These are phyloP conservation scores for Tetraselmis striata DNA, from an alignment of 139 green algal genomes.

Conservation along the genomic window DNA sequence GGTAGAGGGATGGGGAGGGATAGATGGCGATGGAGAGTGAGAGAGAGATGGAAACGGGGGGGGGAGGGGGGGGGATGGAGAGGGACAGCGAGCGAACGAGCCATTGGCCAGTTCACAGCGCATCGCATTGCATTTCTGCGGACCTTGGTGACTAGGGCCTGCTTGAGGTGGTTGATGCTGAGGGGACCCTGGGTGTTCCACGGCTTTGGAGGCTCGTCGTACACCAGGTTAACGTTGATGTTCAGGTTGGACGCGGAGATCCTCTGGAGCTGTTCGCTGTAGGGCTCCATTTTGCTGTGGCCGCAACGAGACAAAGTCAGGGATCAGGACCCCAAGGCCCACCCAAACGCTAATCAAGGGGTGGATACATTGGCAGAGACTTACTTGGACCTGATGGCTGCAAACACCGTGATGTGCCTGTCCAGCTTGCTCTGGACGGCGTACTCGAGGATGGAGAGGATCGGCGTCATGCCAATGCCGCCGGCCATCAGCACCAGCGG, in stretches of 20 bases:
- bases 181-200: background rate
- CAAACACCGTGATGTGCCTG: background rate
- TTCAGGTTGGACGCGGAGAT: background rate
- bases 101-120: background rate
- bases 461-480: constrained; percentile 18
- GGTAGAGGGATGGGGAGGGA: no score
- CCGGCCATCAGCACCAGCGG: constrained; percentile 21
- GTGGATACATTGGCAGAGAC: no score
- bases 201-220: background rate
- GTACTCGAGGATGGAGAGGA: constrained; percentile 15
- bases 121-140: background rate
- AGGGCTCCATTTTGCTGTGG: background rate
- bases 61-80: no score
- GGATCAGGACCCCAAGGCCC: no score
- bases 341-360: no score
- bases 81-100: no score
- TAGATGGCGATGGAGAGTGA: background rate
- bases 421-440: background rate
- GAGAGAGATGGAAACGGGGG: background rate
- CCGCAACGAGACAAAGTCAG: no score
- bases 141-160: background rate
- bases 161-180: background rate
- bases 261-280: background rate
- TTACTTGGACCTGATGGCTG: no score
- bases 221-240: background rate